These are phyloP conservation scores for Epichloe bromicola DNA, from an alignment of 2,329 filamentous ascomycete species.

Conservation along the genomic window DNA sequence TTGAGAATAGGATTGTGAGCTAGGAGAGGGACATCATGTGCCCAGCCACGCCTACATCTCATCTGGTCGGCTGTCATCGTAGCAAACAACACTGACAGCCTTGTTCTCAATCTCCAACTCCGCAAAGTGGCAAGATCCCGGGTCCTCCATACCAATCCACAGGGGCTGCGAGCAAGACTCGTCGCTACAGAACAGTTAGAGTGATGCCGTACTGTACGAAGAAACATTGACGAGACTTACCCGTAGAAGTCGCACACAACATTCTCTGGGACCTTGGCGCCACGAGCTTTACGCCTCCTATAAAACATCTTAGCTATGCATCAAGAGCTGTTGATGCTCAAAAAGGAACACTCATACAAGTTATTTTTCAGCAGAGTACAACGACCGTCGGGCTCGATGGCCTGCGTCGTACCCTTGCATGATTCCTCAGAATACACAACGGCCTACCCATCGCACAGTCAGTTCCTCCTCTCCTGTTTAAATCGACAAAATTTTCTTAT, in stretches of 20 bases:
- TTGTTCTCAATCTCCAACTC: conserved; percentile 2
- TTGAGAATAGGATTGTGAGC: neutral
- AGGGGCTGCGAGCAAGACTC: conserved; percentile 1
- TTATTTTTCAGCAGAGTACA: neutral
- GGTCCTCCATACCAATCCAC: conserved; percentile 5
- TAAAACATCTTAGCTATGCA: neutral
- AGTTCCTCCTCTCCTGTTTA: neutral
- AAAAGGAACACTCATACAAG: neutral
- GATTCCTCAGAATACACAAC: neutral
- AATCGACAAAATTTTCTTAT: too few relatives aligned
- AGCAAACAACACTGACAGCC: conserved; percentile 2
- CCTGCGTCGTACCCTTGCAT: neutral
- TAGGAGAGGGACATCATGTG: neutral
- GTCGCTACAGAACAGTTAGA: conserved; percentile 2
- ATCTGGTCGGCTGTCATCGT: conserved; percentile 1
- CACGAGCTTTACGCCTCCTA: neutral
- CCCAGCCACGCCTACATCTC: neutral
- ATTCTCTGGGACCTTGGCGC: neutral
- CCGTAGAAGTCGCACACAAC: conserved; percentile 2
- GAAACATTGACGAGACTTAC: neutral
- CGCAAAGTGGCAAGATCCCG: neutral
- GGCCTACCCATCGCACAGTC: neutral
- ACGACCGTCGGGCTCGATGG: neutral
- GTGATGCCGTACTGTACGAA: neutral
- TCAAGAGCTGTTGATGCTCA: neutral